Percentiles rank a stretch among this genome's conserved stretches.
Conservation (phyloP, 306 rosid genomes). For the Pterocarpus santalinus region DNA sequence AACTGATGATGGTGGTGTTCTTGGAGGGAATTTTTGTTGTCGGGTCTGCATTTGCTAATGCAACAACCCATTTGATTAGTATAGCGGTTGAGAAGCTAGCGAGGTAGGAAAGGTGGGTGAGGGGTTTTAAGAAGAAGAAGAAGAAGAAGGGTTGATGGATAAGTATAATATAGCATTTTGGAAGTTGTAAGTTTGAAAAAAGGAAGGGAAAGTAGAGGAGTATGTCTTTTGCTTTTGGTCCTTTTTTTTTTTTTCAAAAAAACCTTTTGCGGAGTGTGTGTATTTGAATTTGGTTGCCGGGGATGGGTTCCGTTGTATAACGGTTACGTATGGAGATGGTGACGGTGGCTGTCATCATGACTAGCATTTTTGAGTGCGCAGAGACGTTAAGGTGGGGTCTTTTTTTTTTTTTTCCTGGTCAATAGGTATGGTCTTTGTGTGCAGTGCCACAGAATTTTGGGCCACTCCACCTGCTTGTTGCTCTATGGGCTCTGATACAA, state of each 20-base stretch:
- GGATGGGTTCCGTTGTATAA: conserved; percentile 76
- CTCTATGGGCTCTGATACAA: too few relatives aligned
- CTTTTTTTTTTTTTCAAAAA: conserved; percentile 16
- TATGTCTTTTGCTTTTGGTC: conserved; percentile 54
- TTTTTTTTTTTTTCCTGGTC: not conserved
- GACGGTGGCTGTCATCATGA: conserved; percentile 25
- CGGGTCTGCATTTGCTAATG: conserved; percentile 90
- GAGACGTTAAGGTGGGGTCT: not conserved
- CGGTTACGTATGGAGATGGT: conserved; percentile 58
- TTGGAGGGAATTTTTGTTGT: conserved; percentile 25
- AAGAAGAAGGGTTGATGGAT: not conserved
- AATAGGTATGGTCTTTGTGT: not conserved
- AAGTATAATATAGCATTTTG: conserved; percentile 25
- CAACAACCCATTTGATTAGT: conserved; percentile 80
- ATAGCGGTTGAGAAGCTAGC: not conserved
- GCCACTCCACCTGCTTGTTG: too few relatives aligned
- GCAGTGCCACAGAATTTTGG: too few relatives aligned
- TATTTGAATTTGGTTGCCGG: conserved; percentile 85
- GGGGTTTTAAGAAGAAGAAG: not conserved
- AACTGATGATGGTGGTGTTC: conserved; percentile 4
- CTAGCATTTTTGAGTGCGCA: not conserved
- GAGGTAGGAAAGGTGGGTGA: not conserved
- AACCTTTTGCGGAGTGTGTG: conserved; percentile 41
- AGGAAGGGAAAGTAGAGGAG: conserved; percentile 43
- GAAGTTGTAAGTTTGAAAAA: conserved; percentile 47